A percentile compares a stretch with the other conserved stretches of the same genome.
These are phyloP conservation scores for Rhodamnia argentea DNA, from an alignment of 345 rosid genomes.

Conservation along the genomic window DNA sequence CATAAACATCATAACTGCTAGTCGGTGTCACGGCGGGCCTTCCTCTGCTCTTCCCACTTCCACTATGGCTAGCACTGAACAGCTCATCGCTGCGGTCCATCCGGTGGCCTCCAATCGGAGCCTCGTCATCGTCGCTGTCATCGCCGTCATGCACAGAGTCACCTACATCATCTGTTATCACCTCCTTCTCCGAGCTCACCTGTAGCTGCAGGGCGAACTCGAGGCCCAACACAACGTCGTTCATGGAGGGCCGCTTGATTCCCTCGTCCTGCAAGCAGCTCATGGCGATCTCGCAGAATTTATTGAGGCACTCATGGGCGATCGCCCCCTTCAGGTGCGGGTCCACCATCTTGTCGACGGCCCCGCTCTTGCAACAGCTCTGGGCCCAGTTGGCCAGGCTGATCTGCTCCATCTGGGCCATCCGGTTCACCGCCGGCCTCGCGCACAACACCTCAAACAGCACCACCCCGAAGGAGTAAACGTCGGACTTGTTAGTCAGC, in stretches of 20 bases:
- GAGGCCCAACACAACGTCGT: conserved; percentile 22
- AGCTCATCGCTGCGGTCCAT: not conserved
- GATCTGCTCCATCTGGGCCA: not conserved
- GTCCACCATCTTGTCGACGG: conserved; percentile 6
- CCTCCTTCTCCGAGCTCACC: not conserved
- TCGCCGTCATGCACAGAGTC: too few species aligned
- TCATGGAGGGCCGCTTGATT: conserved; percentile 26
- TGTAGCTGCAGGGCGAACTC: conserved; percentile 27
- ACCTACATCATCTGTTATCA: not conserved
- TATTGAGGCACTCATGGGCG: conserved; percentile 14
- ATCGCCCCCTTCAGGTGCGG: conserved; percentile 7
- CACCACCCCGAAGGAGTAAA: conserved; percentile 23
- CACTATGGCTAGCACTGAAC: not conserved
- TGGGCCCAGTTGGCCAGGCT: conserved; percentile 9
- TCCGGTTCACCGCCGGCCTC: not conserved
- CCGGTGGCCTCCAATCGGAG: not conserved
- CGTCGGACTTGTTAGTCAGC: conserved; percentile 17
- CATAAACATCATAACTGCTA: not conserved
- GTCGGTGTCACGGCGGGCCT: not conserved
- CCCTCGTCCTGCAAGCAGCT: conserved; percentile 27
- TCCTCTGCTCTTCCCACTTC: not conserved
- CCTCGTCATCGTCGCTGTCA: not conserved
- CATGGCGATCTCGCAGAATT: conserved; percentile 12
- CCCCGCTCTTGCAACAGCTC: not conserved
- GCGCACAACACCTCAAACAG: conserved; percentile 20